Evolutionary conservation across 306 rosid genomes (phyloP), one percentile per base, ranked within the genome.

Genomic region (Quercus bicolor): DNA sequence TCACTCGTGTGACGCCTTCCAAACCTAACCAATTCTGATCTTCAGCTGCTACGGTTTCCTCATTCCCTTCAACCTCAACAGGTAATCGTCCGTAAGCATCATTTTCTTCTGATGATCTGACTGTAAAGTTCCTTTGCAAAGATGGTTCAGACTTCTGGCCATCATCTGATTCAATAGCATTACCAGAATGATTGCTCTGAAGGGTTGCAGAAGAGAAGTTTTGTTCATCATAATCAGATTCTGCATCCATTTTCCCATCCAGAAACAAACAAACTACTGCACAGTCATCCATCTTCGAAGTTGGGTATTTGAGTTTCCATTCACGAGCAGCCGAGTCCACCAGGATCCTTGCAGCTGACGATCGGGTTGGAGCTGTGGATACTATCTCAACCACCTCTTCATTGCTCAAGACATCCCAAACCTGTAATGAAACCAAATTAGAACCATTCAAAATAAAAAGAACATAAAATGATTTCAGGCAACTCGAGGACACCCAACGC

Each of bases 221-320:
- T 77, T 81, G 98, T 45, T 96, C 99, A 0, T 95, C 98, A 55
- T 86, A 86, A 77, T 96, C 98, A 4, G 98, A 93, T 85, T 96
- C 99, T 0, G 93, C 82, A 87, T 96, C 99, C 99, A 96, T 96
- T 89, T 89, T 96, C 70, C 97, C 85, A 68, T 95, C 98, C 86
- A 95, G 77, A 79, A 90, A 95, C 21, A 95, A 73, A 84, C 99
- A 95, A 28, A 93, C 96, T 7, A 95, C 98, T 45, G 98, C 98
- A 83, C 99, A 95, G 56, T 95, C 99, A 72, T 95, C 99, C 98
- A 95, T 91, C 85, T 89, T 95, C 1, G 99, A 95, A 62, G 98
- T 95, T 0, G 99, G 99, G 83, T 93, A 95, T 59, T 93, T 93
- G 13, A 86, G 91, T 77, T 88, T 91, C 99, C 98, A 95, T 80